Evolutionary conservation across 352 stramenopile genomes (phyloP).

Genomic region (Globisporangium cylindrosporum): DNA sequence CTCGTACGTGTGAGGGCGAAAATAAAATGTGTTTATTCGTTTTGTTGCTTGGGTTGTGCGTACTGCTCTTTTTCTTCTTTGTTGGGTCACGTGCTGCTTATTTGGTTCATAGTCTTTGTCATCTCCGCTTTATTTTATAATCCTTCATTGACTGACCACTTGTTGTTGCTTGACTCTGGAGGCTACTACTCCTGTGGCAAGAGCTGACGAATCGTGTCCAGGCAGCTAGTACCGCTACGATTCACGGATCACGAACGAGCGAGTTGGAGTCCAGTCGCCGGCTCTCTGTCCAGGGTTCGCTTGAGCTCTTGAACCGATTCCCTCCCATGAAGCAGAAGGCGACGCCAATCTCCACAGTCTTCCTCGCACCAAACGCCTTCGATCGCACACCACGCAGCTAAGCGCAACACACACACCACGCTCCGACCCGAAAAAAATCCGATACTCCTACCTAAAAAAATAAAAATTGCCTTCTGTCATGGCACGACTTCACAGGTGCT

Average conservation of each 20-base stretch:
- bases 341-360: background rate
- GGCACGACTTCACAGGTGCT: background rate
- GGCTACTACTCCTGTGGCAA: background rate
- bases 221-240: background rate
- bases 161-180: background rate
- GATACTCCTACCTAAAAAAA: background rate
- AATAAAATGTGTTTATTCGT: slow-evolving; percentile 1
- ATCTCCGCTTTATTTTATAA: background rate
- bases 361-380: background rate
- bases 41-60: background rate
- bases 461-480: background rate
- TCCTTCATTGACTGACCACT: background rate
- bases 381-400: background rate
- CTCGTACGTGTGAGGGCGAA: background rate
- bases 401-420: background rate
- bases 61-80: background rate
- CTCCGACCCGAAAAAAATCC: background rate
- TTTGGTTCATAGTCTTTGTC: background rate
- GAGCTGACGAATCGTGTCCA: background rate
- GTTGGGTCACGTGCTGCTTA: background rate
- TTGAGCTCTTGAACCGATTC: background rate
- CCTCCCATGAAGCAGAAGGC: background rate
- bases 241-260: background rate
- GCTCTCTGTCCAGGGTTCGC: background rate
- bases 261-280: background rate